Conservation (phyloP, 306 rosid genomes). For the Elaeagnus macrophylla region DNA sequence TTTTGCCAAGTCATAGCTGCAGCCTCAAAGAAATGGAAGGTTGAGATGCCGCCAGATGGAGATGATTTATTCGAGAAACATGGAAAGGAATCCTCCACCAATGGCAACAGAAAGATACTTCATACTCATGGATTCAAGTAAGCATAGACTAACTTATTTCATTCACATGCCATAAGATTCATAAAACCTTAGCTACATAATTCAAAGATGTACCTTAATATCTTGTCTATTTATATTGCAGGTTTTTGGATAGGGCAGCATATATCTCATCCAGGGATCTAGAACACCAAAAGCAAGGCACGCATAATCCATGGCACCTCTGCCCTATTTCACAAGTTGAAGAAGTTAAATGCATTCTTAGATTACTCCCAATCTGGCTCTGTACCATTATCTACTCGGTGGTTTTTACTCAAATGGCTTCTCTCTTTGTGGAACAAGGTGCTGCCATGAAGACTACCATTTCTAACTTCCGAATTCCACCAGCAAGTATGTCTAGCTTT, state of each 20-base stretch:
- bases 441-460: conserved; percentile 84
- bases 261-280: conserved; percentile 67
- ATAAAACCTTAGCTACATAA: background rate
- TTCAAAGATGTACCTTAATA: background rate
- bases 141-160: conserved; percentile 8
- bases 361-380: conserved; percentile 96
- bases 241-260: conserved; percentile 96
- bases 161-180: too few species aligned
- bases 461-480: conserved; percentile 66
- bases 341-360: conserved; percentile 89
- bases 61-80: conserved; percentile 38
- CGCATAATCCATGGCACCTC: conserved; percentile 59
- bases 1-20: conserved; percentile 77
- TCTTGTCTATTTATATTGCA: conserved; percentile 20
- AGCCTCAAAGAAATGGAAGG: conserved; percentile 56
- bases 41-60: conserved; percentile 47
- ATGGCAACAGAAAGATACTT: conserved; percentile 58
- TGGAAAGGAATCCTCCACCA: conserved; percentile 34
- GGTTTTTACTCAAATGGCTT: conserved; percentile 98
- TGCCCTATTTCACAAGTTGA: conserved; percentile 90
- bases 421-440: conserved; percentile 98
- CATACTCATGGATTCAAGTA: conserved; percentile 95
- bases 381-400: conserved; percentile 96
- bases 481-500: conserved; percentile 99
- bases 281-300: conserved; percentile 33